These are phyloP conservation scores for Arxiozyma telluris DNA, from an alignment of 1,139 yeast species.

Conservation along the genomic window DNA sequence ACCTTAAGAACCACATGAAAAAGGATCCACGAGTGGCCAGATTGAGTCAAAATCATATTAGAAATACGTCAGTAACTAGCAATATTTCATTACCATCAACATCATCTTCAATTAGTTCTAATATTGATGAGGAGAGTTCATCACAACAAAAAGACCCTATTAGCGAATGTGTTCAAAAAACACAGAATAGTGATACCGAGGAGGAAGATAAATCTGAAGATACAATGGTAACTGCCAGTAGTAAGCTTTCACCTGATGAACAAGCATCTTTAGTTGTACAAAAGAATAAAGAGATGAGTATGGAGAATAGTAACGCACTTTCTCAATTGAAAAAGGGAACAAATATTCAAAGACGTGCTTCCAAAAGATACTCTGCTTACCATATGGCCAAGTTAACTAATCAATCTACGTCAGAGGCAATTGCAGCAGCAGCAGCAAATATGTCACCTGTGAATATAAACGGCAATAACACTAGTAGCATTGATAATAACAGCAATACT, in stretches of 20 bases:
- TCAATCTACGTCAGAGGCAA: slow-evolving; percentile 33
- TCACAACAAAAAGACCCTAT: not conserved
- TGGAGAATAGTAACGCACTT: slow-evolving; percentile 39
- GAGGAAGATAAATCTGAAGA: not conserved
- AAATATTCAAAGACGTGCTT: slow-evolving; percentile 81
- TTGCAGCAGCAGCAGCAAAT: slow-evolving; percentile 25
- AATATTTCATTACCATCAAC: slow-evolving; percentile 4
- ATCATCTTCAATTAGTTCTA: not conserved
- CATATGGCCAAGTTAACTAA: slow-evolving; percentile 76
- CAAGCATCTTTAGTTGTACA: not conserved
- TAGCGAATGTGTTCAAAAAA: not conserved
- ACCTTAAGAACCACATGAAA: slow-evolving; percentile 31
- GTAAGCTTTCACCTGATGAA: not conserved
- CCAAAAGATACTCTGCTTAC: slow-evolving; percentile 79
- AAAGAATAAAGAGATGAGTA: not conserved
- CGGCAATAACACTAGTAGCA: not conserved
- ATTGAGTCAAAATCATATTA: slow-evolving; percentile 2
- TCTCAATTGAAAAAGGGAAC: slow-evolving; percentile 73
- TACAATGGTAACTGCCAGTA: not conserved
- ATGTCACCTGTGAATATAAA: slow-evolving; percentile 5
- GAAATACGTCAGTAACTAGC: slow-evolving; percentile 9
- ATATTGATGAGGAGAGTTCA: not conserved
- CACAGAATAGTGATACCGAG: not conserved
- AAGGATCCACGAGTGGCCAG: slow-evolving; percentile 14
- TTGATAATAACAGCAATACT: not conserved